Percentiles rank a stretch among this genome's conserved stretches.
These are phyloP conservation scores for Debaryomyces sp. DNA, from an alignment of 1,139 yeast species.

Conservation along the genomic window DNA sequence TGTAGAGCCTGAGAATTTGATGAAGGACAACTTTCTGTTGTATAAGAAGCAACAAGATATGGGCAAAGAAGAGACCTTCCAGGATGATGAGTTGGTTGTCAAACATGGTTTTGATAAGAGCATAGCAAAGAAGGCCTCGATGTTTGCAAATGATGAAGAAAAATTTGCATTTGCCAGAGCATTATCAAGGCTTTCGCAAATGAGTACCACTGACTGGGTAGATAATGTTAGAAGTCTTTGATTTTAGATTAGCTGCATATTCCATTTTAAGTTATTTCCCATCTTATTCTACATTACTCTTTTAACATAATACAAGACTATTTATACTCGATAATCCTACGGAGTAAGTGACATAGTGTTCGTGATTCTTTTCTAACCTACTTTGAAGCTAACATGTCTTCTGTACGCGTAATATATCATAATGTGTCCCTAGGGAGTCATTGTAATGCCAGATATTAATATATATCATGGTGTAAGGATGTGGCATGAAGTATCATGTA, in stretches of 20 bases:
- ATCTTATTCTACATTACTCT: not conserved
- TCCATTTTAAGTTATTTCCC: not conserved
- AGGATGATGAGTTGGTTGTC: slow-evolving; percentile 62
- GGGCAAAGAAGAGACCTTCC: slow-evolving; percentile 44
- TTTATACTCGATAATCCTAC: not conserved
- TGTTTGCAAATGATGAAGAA: slow-evolving; percentile 91
- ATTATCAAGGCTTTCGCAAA: slow-evolving; percentile 83
- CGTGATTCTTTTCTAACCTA: no score
- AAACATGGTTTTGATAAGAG: slow-evolving; percentile 76
- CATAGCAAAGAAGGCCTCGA: slow-evolving; percentile 73
- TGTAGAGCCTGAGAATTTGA: slow-evolving; percentile 76
- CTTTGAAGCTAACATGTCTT: no score
- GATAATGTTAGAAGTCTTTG: slow-evolving; percentile 31
- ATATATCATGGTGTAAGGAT: not conserved
- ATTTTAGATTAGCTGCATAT: slow-evolving; percentile 5
- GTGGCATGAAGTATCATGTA: not conserved
- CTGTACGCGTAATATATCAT: no score
- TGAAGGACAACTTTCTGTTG: slow-evolving; percentile 56
- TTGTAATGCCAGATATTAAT: not conserved
- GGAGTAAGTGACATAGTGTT: no score
- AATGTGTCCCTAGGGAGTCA: no score
- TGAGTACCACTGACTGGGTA: slow-evolving; percentile 95
- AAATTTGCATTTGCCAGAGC: slow-evolving; percentile 97
- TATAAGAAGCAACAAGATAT: slow-evolving; percentile 39
- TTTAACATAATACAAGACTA: not conserved